Percentiles rank a stretch among this genome's conserved stretches.
Conservation (phyloP, 495 filamentous ascomycete genomes). For the Cercophora scortea region DNA sequence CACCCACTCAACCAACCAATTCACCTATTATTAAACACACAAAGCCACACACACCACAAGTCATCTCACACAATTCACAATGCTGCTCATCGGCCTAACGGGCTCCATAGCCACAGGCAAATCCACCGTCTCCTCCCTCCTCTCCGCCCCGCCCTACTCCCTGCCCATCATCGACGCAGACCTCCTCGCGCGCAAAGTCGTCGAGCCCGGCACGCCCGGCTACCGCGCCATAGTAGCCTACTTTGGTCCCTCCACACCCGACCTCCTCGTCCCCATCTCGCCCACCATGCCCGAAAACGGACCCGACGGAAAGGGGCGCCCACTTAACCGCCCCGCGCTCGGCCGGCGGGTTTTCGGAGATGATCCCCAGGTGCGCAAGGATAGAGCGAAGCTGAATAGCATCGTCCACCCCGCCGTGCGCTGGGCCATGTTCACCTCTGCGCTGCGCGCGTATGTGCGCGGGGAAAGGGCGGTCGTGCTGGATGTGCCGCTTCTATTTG, state of each 20-base stretch:
- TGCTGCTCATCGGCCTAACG: conserved; percentile 94
- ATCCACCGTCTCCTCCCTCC: conserved; percentile 83
- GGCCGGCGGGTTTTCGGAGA: conserved; percentile 80
- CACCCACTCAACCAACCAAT: not conserved
- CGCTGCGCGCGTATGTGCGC: conserved; percentile 55
- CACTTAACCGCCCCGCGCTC: conserved; percentile 78
- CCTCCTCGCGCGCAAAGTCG: conserved; percentile 79
- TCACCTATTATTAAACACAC: not conserved
- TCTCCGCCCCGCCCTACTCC: conserved; percentile 69
- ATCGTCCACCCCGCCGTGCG: conserved; percentile 89
- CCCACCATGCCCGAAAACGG: conserved; percentile 35
- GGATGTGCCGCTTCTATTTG: conserved; percentile 87
- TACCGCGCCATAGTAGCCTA: conserved; percentile 72
- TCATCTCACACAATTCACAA: conserved; percentile 29
- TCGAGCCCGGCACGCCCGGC: conserved; percentile 78
- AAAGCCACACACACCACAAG: no score
- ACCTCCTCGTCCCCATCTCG: conserved; percentile 57
- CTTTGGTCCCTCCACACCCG: conserved; percentile 74
- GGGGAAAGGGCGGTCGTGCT: conserved; percentile 86
- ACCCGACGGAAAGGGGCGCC: conserved; percentile 46
- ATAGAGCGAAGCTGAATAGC: conserved; percentile 69
- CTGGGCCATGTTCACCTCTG: conserved; percentile 60
- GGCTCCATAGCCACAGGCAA: conserved; percentile 98
- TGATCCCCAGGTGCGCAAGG: conserved; percentile 51
- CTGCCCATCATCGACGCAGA: conserved; percentile 96